These are phyloP conservation scores for Pseudogymnoascus sp. DNA, from an alignment of 2,329 filamentous ascomycete species.

Conservation along the genomic window DNA sequence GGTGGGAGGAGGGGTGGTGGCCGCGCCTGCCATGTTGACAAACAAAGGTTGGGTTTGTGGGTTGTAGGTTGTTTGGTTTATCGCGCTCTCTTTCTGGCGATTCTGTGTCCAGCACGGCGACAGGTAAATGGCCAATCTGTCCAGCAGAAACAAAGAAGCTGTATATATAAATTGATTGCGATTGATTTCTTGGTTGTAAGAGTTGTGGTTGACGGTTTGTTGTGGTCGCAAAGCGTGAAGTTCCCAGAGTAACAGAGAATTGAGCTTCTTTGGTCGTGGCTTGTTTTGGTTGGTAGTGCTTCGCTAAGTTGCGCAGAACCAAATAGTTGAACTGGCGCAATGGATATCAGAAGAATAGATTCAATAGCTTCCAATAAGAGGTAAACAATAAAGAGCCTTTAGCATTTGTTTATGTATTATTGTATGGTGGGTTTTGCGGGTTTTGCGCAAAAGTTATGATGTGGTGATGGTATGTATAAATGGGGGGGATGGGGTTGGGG, in stretches of 20 bases:
- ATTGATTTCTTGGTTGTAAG: not conserved
- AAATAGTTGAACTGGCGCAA: not conserved
- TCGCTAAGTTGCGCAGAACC: not conserved
- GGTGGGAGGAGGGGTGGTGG: constrained; percentile 53
- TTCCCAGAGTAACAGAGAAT: not conserved
- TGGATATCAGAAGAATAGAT: not conserved
- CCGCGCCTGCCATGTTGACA: constrained; percentile 25
- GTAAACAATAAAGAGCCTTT: not conserved
- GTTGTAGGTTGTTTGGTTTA: not conserved
- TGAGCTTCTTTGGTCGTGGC: not conserved
- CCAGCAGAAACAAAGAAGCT: not conserved
- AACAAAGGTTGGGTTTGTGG: not conserved
- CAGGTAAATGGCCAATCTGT: not conserved
- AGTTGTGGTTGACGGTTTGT: not conserved
- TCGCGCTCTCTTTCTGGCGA: not conserved
- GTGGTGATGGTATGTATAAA: not conserved
- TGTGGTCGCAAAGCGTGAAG: not conserved
- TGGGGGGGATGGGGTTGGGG: not conserved
- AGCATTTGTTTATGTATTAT: not conserved
- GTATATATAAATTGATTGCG: not conserved
- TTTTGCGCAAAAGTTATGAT: not conserved
- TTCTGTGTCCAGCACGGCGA: not conserved
- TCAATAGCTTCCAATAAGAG: not conserved
- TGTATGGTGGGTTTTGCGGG: not conserved
- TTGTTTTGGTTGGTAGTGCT: not conserved